Conservation (phyloP, 2,329 filamentous ascomycete genomes). For the Talaromyces amestolkiae region DNA sequence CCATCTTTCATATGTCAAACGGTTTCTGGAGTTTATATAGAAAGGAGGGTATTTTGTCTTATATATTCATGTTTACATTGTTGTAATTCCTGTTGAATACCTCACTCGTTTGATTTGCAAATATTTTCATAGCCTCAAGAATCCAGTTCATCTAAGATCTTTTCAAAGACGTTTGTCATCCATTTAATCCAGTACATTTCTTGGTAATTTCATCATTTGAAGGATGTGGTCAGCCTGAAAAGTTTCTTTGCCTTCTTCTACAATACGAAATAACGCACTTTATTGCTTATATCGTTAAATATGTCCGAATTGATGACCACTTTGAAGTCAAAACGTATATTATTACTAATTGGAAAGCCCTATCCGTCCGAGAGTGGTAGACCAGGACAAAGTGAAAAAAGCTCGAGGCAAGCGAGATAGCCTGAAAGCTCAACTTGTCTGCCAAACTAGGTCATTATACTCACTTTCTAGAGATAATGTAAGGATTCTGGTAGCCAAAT, state of each 20-base stretch:
- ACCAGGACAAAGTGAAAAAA: neutral
- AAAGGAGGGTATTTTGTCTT: neutral
- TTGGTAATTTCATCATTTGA: neutral
- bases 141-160: too few species aligned
- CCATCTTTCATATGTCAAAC: too few species aligned
- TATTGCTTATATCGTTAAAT: neutral
- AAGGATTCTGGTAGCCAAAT: neutral
- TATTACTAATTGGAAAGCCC: neutral
- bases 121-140: neutral
- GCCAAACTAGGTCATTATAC: neutral
- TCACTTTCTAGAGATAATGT: neutral
- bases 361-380: neutral
- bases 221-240: neutral
- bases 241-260: neutral
- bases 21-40: neutral
- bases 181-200: neutral
- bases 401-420: neutral
- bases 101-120: neutral
- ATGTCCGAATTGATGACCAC: neutral
- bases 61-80: neutral
- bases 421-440: neutral
- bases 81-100: neutral
- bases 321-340: neutral
- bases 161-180: neutral
- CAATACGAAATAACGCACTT: neutral